phyloP scores from a whole-genome alignment of 768 basidiomycete species.

The Lactarius psammicola region DNA sequence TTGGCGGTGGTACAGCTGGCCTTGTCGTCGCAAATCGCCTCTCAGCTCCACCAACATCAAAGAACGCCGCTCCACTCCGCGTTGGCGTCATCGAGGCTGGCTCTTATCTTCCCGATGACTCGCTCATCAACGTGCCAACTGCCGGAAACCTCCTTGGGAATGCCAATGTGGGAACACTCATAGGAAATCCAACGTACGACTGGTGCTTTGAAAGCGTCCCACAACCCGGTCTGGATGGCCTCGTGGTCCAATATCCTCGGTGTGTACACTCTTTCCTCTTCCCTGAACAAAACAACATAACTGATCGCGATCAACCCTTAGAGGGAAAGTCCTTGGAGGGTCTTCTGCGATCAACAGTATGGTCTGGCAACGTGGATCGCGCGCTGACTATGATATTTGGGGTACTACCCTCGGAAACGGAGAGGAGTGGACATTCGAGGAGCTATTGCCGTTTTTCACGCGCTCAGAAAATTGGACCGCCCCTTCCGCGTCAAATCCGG shows the following conservation, averaged over 20 bases:
- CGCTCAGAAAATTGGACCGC: conserved; percentile 27
- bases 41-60: conserved; percentile 18
- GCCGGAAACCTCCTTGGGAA: conserved; percentile 27
- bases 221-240: conserved; percentile 23
- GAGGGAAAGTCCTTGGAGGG: conserved; percentile 28
- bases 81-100: conserved; percentile 28
- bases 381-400: conserved; percentile 27
- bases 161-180: conserved; percentile 22
- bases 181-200: conserved; percentile 27
- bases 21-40: conserved; percentile 27
- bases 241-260: conserved; percentile 25
- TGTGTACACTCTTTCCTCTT: background rate
- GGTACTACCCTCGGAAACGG: conserved; percentile 23
- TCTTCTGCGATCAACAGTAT: conserved; percentile 28
- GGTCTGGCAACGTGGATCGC: conserved; percentile 28
- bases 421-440: conserved; percentile 25
- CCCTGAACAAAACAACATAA: background rate
- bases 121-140: conserved; percentile 26
- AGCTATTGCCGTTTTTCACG: conserved; percentile 21
- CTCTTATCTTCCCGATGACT: conserved; percentile 22
- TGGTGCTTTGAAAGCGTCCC: conserved; percentile 27
- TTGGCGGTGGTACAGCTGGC: conserved; percentile 27
- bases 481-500: conserved; percentile 12
- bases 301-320: background rate
- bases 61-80: conserved; percentile 17